Evolutionary conservation across 2,329 filamentous ascomycete genomes (phyloP).

Genomic region (Colletotrichum plurivorum): DNA sequence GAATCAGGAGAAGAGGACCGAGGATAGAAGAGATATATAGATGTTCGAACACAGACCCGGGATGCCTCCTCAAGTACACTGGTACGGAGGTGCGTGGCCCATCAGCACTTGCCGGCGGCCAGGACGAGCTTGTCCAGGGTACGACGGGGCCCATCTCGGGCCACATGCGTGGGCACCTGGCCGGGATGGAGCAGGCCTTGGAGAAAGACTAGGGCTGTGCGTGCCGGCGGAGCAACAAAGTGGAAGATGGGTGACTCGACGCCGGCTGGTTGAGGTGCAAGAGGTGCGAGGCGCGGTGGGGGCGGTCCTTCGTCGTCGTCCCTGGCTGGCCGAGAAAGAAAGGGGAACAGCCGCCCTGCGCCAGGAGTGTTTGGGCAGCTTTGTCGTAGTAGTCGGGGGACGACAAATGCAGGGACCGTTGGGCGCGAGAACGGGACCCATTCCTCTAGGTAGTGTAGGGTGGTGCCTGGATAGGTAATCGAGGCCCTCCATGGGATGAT

Average conservation of each 20-base stretch:
- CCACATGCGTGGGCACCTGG: not conserved
- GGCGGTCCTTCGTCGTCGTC: constrained; percentile 7
- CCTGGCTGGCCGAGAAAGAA: constrained; percentile 19
- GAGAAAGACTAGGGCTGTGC: constrained; percentile 22
- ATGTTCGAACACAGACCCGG: constrained; percentile 14
- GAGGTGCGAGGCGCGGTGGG: constrained; percentile 5
- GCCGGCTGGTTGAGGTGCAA: not conserved
- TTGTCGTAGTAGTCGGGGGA: constrained; percentile 20
- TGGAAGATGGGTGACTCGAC: constrained; percentile 22
- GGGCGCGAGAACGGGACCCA: constrained; percentile 11
- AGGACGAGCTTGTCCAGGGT: constrained; percentile 24
- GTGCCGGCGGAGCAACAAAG: constrained; percentile 19
- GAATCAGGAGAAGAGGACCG: not conserved
- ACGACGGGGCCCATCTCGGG: constrained; percentile 13
- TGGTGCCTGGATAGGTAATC: not conserved
- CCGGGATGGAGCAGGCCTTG: constrained; percentile 20
- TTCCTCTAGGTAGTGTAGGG: not conserved
- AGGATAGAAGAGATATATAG: constrained; percentile 32
- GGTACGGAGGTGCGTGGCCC: constrained; percentile 20
- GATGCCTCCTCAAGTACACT: constrained; percentile 29
- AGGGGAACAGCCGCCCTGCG: constrained; percentile 25
- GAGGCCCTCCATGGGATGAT: no score
- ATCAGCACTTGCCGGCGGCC: constrained; percentile 25
- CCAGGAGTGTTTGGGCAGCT: constrained; percentile 28
- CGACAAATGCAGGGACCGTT: constrained; percentile 30